Conservation (phyloP, 164 flowering plant species). For the Chloranthus sessilifolius region DNA sequence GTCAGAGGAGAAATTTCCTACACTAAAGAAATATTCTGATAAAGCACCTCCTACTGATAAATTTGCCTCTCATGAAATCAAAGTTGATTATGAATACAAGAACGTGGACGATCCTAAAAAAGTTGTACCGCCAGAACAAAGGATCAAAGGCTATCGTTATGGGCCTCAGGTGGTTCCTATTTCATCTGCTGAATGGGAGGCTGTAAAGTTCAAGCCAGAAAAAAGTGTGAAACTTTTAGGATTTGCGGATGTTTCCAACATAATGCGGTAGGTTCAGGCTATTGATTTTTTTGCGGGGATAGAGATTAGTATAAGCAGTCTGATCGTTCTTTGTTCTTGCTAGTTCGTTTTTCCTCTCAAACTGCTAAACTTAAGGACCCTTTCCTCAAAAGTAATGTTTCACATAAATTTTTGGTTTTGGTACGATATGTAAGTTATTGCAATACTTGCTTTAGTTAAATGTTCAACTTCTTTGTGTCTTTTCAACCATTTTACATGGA, state of each 20-base stretch:
- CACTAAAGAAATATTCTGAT: constrained; percentile 83
- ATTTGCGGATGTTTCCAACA: constrained; percentile 77
- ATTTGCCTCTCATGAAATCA: constrained; percentile 89
- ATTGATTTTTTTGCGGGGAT: no score
- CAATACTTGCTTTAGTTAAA: no score
- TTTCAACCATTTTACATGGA: no score
- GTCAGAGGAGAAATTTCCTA: constrained; percentile 83
- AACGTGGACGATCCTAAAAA: constrained; percentile 49
- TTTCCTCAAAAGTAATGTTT: no score
- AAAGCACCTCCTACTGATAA: constrained; percentile 80
- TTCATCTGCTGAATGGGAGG: constrained; percentile 78
- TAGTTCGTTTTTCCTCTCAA: no score
- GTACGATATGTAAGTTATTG: no score
- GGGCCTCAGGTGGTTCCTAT: constrained; percentile 97
- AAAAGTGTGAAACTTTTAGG: constrained; percentile 93
- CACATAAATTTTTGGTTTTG: no score
- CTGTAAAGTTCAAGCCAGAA: constrained; percentile 89
- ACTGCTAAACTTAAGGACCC: no score
- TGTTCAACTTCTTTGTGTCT: no score
- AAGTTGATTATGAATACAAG: constrained; percentile 85
- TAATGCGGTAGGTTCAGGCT: constrained; percentile 59
- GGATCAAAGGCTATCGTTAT: constrained; percentile 91
- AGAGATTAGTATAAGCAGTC: no score
- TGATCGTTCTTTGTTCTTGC: no score
- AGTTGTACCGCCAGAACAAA: constrained; percentile 89